Base-by-base conservation (phyloP, 148 eudicot species). In the Polygonum aviculare region DNA sequence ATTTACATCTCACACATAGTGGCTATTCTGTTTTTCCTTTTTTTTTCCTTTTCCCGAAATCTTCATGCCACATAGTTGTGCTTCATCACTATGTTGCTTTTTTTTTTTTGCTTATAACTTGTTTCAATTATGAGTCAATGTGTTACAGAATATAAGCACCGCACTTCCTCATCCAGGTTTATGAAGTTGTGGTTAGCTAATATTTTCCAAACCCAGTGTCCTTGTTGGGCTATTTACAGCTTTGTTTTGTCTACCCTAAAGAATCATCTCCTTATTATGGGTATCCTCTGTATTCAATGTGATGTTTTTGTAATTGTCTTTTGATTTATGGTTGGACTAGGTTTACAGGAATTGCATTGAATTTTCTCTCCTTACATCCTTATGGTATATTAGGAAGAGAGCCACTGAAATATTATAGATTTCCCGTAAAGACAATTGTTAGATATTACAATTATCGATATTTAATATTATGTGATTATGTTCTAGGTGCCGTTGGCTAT, bases 401-500 rank as follows among this genome's bases (percentile, higher is more conserved):
- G 12, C 4, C 3, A 18, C 39, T 63, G 38, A 57, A 40, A 31
- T 40, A 39, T 4, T 41, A 72, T n/a, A 5, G 11, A 51, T n/a
- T 26, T 72, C 75, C 44, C 12, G 36, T 12, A 44, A 72, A 41
- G 45, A 35, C 7, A 72, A 44, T 72, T 19, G 7, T 9, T 21
- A 35, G 22, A 70, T 70, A 19, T 16, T 44, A 35, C 18, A 72
- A 21, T 26, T 72, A 72, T 26, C 3, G 6, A 3, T 41, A 45
- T 44, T 44, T 47, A 19, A 33, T 54, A 16, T 79, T 48, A 22
- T 65, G 52, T 77, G 33, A 38, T 55, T 16, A 49, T 69, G 69
- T 71, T 40, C 59, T 74, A 93, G 98, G 92, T 90, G 80, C 98
- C 98, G 45, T 3, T 93, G 81, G 80, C 89, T 74, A 74, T 93